These are phyloP conservation scores for Cladosporium sp. DNA, from an alignment of 2,329 filamentous ascomycete species.

Conservation along the genomic window DNA sequence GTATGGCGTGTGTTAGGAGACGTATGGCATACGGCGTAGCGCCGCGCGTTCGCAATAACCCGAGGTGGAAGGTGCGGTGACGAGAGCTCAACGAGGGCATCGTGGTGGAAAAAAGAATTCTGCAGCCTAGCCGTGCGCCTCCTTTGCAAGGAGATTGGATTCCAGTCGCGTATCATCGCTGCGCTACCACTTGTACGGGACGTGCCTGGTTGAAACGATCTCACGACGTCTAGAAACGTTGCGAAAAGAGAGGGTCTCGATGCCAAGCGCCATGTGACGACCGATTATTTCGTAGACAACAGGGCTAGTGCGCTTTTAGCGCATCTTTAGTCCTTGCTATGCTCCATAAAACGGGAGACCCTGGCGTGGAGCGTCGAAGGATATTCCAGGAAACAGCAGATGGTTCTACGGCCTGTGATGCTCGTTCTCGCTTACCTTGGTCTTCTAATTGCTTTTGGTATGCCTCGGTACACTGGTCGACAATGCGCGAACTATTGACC, in stretches of 20 bases:
- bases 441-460: no score
- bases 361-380: no score
- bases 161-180: not conserved
- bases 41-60: constrained; percentile 3
- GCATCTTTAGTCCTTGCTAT: no score
- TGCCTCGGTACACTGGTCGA: no score
- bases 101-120: not conserved
- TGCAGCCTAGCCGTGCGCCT: constrained; percentile 3
- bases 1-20: not conserved
- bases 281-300: no score
- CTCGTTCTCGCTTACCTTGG: no score
- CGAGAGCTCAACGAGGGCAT: not conserved
- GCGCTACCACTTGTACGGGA: constrained; percentile 1
- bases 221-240: no score
- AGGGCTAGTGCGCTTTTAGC: no score
- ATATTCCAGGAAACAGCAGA: no score
- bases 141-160: not conserved
- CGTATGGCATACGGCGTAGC: not conserved
- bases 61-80: constrained; percentile 1
- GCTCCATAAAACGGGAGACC: not conserved
- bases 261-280: constrained; percentile 5
- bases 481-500: no score
- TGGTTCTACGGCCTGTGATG: no score
- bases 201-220: not conserved
- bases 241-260: constrained; percentile 1